These are phyloP conservation scores for Pistacia integerrima DNA, from an alignment of 345 rosid genomes.

Conservation along the genomic window DNA sequence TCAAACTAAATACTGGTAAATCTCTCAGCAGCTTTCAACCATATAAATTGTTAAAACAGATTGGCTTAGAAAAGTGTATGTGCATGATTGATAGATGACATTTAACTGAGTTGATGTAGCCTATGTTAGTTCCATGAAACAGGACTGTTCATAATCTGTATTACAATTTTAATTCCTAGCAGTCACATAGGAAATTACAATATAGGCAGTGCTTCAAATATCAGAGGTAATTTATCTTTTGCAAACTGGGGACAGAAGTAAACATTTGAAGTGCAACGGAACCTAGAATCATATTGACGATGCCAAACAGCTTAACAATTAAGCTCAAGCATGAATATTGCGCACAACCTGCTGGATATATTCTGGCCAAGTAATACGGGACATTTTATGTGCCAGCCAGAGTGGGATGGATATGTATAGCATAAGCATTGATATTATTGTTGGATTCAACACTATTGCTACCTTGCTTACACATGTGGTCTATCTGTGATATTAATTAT, in stretches of 20 bases:
- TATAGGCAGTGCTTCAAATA: not conserved
- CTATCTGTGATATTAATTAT: not conserved
- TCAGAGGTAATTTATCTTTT: not conserved
- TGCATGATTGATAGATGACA: not conserved
- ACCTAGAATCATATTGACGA: not conserved
- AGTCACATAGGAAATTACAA: not conserved
- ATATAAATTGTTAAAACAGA: not conserved
- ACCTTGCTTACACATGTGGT: not conserved
- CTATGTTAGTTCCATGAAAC: not conserved
- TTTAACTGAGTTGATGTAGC: not conserved
- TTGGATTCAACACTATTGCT: not conserved
- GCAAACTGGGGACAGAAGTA: not conserved
- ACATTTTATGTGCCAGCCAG: not conserved
- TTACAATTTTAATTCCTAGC: not conserved
- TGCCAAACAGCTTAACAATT: not conserved
- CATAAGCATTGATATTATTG: not conserved
- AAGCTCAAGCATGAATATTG: not conserved
- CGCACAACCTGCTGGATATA: not conserved
- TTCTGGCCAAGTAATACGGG: not conserved
- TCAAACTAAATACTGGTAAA: not conserved
- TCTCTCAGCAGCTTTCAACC: not conserved
- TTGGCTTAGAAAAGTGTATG: not conserved
- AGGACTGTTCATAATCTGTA: not conserved
- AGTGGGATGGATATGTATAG: not conserved
- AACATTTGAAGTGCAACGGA: not conserved